Evolutionary conservation across 176 grass and related monocot genomes (phyloP).

Genomic region (Phragmites australis): DNA sequence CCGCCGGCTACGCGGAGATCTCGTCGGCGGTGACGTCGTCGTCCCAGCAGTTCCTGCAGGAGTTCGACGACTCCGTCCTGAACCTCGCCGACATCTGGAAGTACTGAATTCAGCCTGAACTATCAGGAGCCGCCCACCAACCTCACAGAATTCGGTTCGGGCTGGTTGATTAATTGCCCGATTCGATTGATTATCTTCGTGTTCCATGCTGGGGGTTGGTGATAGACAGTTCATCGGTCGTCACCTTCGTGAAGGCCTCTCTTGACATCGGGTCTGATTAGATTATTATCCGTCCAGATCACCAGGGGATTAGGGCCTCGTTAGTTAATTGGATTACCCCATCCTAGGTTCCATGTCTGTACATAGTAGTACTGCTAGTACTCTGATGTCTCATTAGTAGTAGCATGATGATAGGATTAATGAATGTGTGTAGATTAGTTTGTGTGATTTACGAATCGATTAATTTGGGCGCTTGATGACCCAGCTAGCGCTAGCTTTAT

Average conservation of each 20-base stretch:
- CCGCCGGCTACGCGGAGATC: constrained; percentile 63
- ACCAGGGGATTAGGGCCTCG: constrained; percentile 38
- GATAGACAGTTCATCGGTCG: background rate
- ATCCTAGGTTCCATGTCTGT: constrained; percentile 47
- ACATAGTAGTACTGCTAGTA: constrained; percentile 35
- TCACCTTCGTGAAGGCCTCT: constrained; percentile 27
- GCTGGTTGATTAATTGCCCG: constrained; percentile 41
- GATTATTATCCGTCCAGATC: constrained; percentile 42
- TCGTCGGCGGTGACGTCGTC: constrained; percentile 58
- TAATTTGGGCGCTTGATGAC: constrained; percentile 43
- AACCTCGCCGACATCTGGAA: constrained; percentile 64
- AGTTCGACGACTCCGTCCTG: constrained; percentile 45
- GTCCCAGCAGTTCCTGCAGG: constrained; percentile 39
- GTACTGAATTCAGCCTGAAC: constrained; percentile 38
- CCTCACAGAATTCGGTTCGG: background rate
- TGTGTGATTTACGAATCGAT: constrained; percentile 36
- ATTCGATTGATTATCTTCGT: constrained; percentile 49
- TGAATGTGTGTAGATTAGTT: constrained; percentile 43
- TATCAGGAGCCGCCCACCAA: background rate
- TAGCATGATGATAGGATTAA: constrained; percentile 33
- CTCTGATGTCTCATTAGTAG: constrained; percentile 45
- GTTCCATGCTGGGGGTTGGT: constrained; percentile 16
- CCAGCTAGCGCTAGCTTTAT: constrained; percentile 35
- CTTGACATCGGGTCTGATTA: constrained; percentile 27
- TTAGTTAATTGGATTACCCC: constrained; percentile 44